Percentiles rank a stretch among this genome's conserved stretches.
Conservation (phyloP, 1,139 yeast genomes). For the Hyphopichia buzzinii region DNA sequence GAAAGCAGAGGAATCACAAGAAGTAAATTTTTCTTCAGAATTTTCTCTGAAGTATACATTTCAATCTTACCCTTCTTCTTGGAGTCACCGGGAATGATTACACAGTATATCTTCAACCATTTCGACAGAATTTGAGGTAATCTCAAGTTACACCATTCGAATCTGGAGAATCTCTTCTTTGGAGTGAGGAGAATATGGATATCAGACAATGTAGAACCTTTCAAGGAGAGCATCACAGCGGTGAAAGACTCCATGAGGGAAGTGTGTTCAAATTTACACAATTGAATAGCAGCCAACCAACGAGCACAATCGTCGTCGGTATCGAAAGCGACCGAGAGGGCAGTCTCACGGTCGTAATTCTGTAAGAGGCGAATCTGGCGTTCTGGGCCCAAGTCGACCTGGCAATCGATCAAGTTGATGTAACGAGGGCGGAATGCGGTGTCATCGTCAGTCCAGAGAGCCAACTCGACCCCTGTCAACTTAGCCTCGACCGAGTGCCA, state of each 20-base stretch:
- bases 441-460: constrained; percentile 40
- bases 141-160: constrained; percentile 57
- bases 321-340: constrained; percentile 32
- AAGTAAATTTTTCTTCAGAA: constrained; percentile 45
- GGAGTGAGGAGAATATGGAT: constrained; percentile 50
- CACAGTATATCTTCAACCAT: constrained; percentile 53
- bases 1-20: constrained; percentile 43
- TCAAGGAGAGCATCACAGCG: constrained; percentile 54
- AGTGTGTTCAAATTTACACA: constrained; percentile 49
- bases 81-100: constrained; percentile 39
- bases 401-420: constrained; percentile 49
- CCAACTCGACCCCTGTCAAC: constrained; percentile 51
- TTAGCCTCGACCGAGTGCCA: constrained; percentile 45
- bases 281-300: constrained; percentile 47
- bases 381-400: constrained; percentile 19
- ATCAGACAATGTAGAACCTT: constrained; percentile 53
- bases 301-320: constrained; percentile 29
- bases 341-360: constrained; percentile 35
- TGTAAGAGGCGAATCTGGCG: constrained; percentile 31
- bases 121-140: constrained; percentile 55
- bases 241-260: constrained; percentile 56
- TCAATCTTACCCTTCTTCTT: constrained; percentile 49
- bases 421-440: constrained; percentile 45
- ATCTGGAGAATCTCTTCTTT: constrained; percentile 42
- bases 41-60: constrained; percentile 42